A percentile compares a stretch with the other conserved stretches of the same genome.
These are phyloP conservation scores for Entelexis paramagnoliae DNA, from an alignment of 1,139 yeast genomes.

Conservation along the genomic window DNA sequence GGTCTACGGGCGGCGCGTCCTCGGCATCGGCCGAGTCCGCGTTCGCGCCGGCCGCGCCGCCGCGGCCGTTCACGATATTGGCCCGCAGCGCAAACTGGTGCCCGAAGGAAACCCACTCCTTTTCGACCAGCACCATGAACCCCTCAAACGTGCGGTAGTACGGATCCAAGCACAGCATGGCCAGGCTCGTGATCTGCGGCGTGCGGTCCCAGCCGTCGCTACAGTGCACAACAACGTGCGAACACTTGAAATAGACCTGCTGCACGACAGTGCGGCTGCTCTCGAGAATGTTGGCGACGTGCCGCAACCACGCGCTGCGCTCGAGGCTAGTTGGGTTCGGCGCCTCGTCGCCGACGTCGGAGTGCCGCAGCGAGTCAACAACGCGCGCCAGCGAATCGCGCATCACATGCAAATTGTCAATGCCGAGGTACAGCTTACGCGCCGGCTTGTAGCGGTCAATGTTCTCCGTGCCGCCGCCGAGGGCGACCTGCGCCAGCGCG, in stretches of 20 bases:
- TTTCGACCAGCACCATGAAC: slow-evolving; percentile 72
- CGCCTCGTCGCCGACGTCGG: slow-evolving; percentile 47
- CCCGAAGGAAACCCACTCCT: slow-evolving; percentile 94
- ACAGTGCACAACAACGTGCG: slow-evolving; percentile 81
- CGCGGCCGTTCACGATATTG: slow-evolving; percentile 22
- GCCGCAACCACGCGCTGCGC: slow-evolving; percentile 72
- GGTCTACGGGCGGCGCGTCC: slow-evolving; percentile 23
- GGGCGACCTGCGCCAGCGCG: slow-evolving; percentile 92
- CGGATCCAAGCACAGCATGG: slow-evolving; percentile 85
- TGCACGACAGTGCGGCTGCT: slow-evolving; percentile 72
- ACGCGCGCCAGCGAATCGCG: slow-evolving; percentile 67
- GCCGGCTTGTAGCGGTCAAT: slow-evolving; percentile 70
- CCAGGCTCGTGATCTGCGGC: slow-evolving; percentile 72
- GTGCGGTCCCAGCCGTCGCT: slow-evolving; percentile 99
- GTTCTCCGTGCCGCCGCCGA: slow-evolving; percentile 94
- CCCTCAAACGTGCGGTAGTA: slow-evolving; percentile 80
- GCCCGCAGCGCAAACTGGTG: slow-evolving; percentile 78
- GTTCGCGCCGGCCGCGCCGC: slow-evolving; percentile 15
- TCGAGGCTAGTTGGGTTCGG: slow-evolving; percentile 40
- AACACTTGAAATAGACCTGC: slow-evolving; percentile 68
- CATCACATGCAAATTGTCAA: slow-evolving; percentile 93
- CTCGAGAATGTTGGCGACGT: slow-evolving; percentile 55
- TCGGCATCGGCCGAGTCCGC: neutral
- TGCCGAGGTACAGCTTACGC: slow-evolving; percentile 69
- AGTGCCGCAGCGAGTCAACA: slow-evolving; percentile 51